phyloP scores from a whole-genome alignment of 768 basidiomycete species.

The Tylopilus felleus region DNA sequence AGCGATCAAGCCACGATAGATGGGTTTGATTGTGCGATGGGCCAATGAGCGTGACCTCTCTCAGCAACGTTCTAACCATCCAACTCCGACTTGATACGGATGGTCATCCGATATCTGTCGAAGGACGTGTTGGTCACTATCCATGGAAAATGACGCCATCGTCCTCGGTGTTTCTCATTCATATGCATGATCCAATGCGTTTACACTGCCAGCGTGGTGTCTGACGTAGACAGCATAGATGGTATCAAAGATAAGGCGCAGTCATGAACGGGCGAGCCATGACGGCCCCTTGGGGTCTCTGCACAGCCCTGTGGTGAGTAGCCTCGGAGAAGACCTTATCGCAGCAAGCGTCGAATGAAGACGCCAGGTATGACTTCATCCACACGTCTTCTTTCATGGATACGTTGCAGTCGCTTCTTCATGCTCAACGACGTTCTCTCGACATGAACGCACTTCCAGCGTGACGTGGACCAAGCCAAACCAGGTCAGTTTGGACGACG shows the following conservation, averaged over 20 bases:
- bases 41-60: background rate
- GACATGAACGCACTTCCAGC: background rate
- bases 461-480: background rate
- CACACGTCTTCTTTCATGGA: background rate
- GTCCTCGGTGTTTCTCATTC: slow-evolving; percentile 9
- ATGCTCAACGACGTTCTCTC: background rate
- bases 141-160: slow-evolving; percentile 11
- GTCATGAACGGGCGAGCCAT: background rate
- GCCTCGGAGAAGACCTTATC: slow-evolving; percentile 26
- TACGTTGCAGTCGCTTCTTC: slow-evolving; percentile 2
- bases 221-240: background rate
- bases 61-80: background rate
- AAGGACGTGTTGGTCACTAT: background rate
- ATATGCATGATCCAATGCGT: slow-evolving; percentile 1
- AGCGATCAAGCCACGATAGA: background rate
- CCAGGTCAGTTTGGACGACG: background rate
- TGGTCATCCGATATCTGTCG: slow-evolving; percentile 7
- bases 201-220: background rate
- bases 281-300: background rate
- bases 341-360: slow-evolving; percentile 8
- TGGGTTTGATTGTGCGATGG: slow-evolving; percentile 4
- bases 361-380: background rate
- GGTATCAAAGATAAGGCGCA: slow-evolving; percentile 8
- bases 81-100: slow-evolving; percentile 17
- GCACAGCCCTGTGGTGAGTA: slow-evolving; percentile 1